Conservation (phyloP, 208 protist genomes). For the Leptomonas pyrrhocoris region DNA sequence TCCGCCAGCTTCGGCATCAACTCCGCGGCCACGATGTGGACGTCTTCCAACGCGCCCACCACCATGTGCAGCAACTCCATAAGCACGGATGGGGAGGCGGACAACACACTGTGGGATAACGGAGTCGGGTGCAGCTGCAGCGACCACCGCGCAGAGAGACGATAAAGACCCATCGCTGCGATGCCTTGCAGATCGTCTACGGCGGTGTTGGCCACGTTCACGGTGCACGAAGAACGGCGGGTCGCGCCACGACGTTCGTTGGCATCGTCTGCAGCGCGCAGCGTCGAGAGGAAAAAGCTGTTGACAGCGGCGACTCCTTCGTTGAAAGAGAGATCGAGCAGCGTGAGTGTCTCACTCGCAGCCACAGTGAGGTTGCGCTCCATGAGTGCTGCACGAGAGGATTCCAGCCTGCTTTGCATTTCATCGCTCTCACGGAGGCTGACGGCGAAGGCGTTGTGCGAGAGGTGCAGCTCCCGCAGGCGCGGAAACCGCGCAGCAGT, state of each 20-base stretch:
- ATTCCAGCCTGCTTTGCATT: constrained; percentile 48
- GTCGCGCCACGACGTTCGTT: not conserved
- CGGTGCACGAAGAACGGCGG: not conserved
- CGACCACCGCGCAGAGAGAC: constrained; percentile 10
- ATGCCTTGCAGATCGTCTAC: constrained; percentile 44
- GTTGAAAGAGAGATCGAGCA: constrained; percentile 58
- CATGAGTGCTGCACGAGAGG: not conserved
- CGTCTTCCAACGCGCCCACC: constrained; percentile 8
- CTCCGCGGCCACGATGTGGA: constrained; percentile 1
- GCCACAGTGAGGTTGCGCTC: not conserved
- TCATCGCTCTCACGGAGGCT: constrained; percentile 58
- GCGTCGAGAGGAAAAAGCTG: constrained; percentile 46
- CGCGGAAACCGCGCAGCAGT: constrained; percentile 48
- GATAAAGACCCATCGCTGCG: constrained; percentile 22
- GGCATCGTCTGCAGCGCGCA: not conserved
- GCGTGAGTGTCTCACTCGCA: constrained; percentile 1
- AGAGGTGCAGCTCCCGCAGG: constrained; percentile 56
- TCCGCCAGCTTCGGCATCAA: constrained; percentile 2
- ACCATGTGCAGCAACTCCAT: constrained; percentile 24
- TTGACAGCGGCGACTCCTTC: constrained; percentile 45
- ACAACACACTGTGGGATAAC: constrained; percentile 29
- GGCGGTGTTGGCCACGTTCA: constrained; percentile 11
- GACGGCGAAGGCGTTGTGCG: constrained; percentile 64
- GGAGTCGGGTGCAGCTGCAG: constrained; percentile 41
- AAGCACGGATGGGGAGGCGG: constrained; percentile 19